Conservation (phyloP, 164 flowering plant species). For the Piper betle region DNA sequence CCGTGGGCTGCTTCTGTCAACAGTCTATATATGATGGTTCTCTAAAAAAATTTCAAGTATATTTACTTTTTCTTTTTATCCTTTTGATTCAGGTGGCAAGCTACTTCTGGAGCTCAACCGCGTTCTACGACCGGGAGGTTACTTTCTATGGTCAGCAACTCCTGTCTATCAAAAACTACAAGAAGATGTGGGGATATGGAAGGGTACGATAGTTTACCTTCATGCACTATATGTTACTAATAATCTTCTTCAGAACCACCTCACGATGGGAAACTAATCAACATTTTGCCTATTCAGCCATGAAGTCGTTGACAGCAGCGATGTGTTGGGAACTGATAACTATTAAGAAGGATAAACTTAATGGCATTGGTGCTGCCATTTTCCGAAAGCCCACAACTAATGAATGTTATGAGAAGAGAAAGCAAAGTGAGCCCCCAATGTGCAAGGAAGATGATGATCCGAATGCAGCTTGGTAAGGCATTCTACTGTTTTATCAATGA, state of each 20-base stretch:
- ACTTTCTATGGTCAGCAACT: neutral
- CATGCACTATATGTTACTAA: too few species aligned
- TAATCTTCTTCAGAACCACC: too few species aligned
- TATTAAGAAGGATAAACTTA: conserved; percentile 34
- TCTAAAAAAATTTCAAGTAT: neutral
- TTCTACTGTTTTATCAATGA: too few species aligned
- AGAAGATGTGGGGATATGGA: too few species aligned
- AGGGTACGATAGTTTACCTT: too few species aligned
- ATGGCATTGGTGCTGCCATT: conserved; percentile 54
- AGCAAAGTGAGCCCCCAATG: conserved; percentile 48
- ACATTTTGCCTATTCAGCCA: conserved; percentile 26
- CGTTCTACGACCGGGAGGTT: neutral
- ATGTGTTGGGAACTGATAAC: conserved; percentile 66
- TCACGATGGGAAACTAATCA: too few species aligned
- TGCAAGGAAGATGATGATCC: conserved; percentile 63
- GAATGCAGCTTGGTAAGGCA: conserved; percentile 63
- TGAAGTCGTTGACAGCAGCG: conserved; percentile 42
- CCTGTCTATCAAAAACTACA: too few species aligned
- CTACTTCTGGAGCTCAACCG: neutral
- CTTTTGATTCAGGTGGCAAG: neutral
- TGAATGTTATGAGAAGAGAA: conserved; percentile 49
- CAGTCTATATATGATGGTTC: neutral
- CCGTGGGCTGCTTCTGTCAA: neutral
- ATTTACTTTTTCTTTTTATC: neutral
- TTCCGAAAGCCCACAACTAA: conserved; percentile 53